Evolutionary conservation across 2,329 filamentous ascomycete species (phyloP).

Genomic region (Colletotrichum cuscutae): DNA sequence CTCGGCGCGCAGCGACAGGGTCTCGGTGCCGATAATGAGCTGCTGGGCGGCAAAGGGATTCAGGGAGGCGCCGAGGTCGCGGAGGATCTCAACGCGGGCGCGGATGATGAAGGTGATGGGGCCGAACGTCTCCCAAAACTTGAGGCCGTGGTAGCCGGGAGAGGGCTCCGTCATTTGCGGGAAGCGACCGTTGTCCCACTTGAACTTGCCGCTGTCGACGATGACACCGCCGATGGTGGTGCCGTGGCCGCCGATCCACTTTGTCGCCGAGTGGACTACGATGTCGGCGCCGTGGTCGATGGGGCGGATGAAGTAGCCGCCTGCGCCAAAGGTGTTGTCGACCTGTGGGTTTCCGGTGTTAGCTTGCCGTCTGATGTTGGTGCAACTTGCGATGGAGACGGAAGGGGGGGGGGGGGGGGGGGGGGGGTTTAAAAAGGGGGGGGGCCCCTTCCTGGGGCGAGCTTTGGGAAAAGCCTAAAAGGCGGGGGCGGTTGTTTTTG

Average conservation of each 20-base stretch:
- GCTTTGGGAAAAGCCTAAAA: no score
- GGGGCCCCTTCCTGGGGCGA: no score
- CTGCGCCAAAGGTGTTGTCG: slow-evolving; percentile 96
- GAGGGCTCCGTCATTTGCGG: slow-evolving; percentile 92
- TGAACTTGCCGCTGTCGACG: slow-evolving; percentile 89
- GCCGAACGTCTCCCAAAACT: slow-evolving; percentile 95
- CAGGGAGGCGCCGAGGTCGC: slow-evolving; percentile 84
- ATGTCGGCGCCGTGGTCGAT: slow-evolving; percentile 94
- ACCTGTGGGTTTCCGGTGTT: slow-evolving; percentile 58
- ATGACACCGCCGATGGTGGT: slow-evolving; percentile 90
- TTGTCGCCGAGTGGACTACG: slow-evolving; percentile 92
- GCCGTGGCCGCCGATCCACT: slow-evolving; percentile 97
- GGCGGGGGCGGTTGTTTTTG: no score
- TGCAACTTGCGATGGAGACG: background rate
- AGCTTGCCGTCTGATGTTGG: background rate
- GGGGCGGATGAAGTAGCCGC: slow-evolving; percentile 86
- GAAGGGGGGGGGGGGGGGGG: no score
- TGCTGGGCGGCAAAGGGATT: slow-evolving; percentile 96
- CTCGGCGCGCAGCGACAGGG: slow-evolving; percentile 86
- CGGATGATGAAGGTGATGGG: slow-evolving; percentile 84
- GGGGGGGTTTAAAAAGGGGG: no score
- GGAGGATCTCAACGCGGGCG: slow-evolving; percentile 87
- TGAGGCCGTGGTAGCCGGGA: slow-evolving; percentile 90
- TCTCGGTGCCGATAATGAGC: slow-evolving; percentile 89
- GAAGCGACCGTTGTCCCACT: slow-evolving; percentile 90